phyloP scores from a whole-genome alignment of 75 land plant genomes.

The Sequoiadendron giganteum region DNA sequence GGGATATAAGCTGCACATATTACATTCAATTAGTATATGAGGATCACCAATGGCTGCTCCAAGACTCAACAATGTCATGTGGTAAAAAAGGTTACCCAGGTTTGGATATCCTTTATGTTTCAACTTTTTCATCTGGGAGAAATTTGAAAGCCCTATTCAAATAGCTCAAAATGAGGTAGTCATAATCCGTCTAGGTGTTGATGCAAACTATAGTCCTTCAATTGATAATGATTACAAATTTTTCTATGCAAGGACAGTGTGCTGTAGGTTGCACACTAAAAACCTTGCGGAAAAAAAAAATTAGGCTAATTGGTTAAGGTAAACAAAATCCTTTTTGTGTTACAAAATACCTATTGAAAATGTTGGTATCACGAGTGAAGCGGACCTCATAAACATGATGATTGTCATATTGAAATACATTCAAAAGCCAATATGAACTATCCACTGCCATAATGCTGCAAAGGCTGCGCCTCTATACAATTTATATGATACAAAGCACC shows the following conservation, averaged over 20 bases:
- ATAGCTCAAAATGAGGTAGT: not conserved
- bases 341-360: not conserved
- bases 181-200: not conserved
- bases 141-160: not conserved
- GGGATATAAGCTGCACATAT: not conserved
- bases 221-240: not conserved
- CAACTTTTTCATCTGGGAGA: not conserved
- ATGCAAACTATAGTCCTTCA: not conserved
- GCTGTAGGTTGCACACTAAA: not conserved
- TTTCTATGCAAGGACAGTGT: not conserved
- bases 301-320: not conserved
- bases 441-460: not conserved
- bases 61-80: not conserved
- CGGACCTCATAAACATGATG: not conserved
- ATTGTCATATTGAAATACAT: not conserved
- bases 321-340: not conserved
- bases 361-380: not conserved
- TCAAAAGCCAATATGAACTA: not conserved
- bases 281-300: not conserved
- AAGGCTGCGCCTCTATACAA: not conserved
- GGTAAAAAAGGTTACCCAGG: not conserved
- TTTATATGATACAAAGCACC: not conserved
- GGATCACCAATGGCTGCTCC: not conserved
- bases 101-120: not conserved
- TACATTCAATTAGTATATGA: not conserved